Base-by-base conservation (phyloP, 2,329 filamentous ascomycete genomes). In the Colletotrichum sp. region DNA sequence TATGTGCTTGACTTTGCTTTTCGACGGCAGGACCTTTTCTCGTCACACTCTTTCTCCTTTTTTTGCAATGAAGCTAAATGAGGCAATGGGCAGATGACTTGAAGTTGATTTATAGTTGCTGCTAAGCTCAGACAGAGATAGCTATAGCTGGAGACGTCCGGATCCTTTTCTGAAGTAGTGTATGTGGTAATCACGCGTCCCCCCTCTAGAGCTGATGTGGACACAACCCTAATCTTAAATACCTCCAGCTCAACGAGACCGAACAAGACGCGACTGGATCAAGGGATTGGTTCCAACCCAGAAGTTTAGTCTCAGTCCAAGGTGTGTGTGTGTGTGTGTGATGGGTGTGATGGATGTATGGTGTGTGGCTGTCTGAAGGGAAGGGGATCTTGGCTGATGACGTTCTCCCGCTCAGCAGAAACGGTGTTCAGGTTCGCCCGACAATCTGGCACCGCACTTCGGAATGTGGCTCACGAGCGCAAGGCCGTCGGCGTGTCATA, bases 211-310 rank as follows among this genome's bases (percentile, higher is more conserved):
- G 28, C 2, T 21, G n/a, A 58, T 43, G 69, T n/a, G 72, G 56
- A 68, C 43, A 36, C 58, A 75, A 61, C 58, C 61, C 63, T 65
- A 75, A 73, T 59, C 69, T 75, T 75, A 75, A 73, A 69, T 75
- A 73, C 58, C 36, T 43, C 8, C 8, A 52, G 56, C 32, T 62
- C 56, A n/a, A 38, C 56, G 67, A 62, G 56, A 61, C 32, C 56
- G 26, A 62, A 48, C 67, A 69, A 62, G 66, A 61, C 7, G 56
- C 56, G 26, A 32, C 36, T 52, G 24, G 26, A 26, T 32, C 32
- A 18, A 24, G 18, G 30, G n/a, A 48, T 36, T 34, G 9, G 58
- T 36, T 62, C 55, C 24, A 32, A 14, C n/a, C 6, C 12, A 36
- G 32, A 61, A 62, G 38, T 16, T 72, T 32, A 63, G 32, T 34